Percentiles rank a stretch among this genome's conserved stretches.
Evolutionary conservation across 2,329 filamentous ascomycete genomes (phyloP).

Genomic region (Aspergillus sp.): DNA sequence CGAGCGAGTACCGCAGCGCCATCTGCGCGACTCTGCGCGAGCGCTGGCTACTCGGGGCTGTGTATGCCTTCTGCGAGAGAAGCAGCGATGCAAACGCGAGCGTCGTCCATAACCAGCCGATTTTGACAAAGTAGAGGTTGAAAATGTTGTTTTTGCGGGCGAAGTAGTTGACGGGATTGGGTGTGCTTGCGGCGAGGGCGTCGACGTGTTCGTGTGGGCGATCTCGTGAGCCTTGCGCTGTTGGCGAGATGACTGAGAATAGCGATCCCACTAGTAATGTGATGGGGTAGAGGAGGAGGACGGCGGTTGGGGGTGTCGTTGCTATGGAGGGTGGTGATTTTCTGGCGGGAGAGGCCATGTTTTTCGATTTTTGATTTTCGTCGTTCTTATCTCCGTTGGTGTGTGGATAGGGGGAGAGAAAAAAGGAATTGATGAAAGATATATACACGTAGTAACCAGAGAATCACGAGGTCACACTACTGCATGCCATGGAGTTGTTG

Average conservation of each 20-base stretch:
- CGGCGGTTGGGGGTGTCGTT: slow-evolving; percentile 20
- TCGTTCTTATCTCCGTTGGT: neutral
- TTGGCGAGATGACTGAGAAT: slow-evolving; percentile 73
- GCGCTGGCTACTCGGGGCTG: slow-evolving; percentile 30
- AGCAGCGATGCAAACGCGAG: slow-evolving; percentile 67
- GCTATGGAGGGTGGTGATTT: slow-evolving; percentile 3
- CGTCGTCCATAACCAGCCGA: slow-evolving; percentile 90
- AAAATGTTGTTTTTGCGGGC: slow-evolving; percentile 89
- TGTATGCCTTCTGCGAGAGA: slow-evolving; percentile 58
- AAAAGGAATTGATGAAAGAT: too few species aligned
- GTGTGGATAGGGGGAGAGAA: too few species aligned
- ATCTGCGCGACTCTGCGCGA: slow-evolving; percentile 53
- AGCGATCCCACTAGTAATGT: slow-evolving; percentile 77
- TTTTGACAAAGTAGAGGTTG: slow-evolving; percentile 91
- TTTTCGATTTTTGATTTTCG: neutral
- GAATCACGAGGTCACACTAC: too few species aligned
- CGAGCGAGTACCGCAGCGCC: slow-evolving; percentile 61
- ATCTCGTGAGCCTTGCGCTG: slow-evolving; percentile 47
- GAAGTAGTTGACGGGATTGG: slow-evolving; percentile 63
- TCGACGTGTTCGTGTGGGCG: slow-evolving; percentile 50
- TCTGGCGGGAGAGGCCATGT: neutral
- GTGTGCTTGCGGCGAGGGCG: slow-evolving; percentile 42
- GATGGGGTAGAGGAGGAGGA: slow-evolving; percentile 68
- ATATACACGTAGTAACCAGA: too few species aligned
- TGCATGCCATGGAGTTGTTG: too few species aligned